Evolutionary conservation across 768 basidiomycete species (phyloP).

Genomic region (Suillus alpinus): DNA sequence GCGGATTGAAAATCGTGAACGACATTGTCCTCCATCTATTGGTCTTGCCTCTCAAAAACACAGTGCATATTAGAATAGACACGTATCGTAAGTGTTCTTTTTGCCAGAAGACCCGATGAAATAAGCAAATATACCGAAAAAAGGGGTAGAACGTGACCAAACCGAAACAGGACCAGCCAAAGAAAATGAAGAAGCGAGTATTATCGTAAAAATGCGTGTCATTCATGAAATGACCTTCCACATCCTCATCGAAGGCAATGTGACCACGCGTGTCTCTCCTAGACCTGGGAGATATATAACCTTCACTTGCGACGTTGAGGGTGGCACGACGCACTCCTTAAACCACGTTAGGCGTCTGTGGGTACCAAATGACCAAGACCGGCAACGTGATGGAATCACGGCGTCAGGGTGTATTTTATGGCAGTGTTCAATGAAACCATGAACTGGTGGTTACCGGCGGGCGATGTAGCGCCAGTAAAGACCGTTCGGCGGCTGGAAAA

Average conservation of each 20-base stretch:
- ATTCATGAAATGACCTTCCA: background rate
- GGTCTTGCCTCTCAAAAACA: background rate
- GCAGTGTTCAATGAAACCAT: background rate
- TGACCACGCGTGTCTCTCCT: background rate
- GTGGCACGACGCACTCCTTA: background rate
- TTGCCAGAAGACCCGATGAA: background rate
- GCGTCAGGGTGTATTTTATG: background rate
- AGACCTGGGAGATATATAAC: background rate
- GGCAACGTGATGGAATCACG: background rate
- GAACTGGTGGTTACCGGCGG: conserved; percentile 31
- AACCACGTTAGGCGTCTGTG: background rate
- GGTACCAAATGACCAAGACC: background rate
- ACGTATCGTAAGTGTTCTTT: background rate
- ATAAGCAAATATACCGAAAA: background rate
- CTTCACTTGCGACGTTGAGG: conserved; percentile 2
- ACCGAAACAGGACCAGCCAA: conserved; percentile 4
- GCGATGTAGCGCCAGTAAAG: conserved; percentile 48
- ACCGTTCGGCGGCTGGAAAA: conserved; percentile 40
- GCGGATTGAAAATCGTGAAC: background rate
- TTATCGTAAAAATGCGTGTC: conserved; percentile 2
- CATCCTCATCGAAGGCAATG: background rate
- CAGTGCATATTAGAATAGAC: background rate
- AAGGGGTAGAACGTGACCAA: background rate
- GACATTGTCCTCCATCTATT: background rate
- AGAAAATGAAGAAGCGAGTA: conserved; percentile 1